Conservation (phyloP, 805 yeast genomes). For the Wickerhamiella lipophila region DNA sequence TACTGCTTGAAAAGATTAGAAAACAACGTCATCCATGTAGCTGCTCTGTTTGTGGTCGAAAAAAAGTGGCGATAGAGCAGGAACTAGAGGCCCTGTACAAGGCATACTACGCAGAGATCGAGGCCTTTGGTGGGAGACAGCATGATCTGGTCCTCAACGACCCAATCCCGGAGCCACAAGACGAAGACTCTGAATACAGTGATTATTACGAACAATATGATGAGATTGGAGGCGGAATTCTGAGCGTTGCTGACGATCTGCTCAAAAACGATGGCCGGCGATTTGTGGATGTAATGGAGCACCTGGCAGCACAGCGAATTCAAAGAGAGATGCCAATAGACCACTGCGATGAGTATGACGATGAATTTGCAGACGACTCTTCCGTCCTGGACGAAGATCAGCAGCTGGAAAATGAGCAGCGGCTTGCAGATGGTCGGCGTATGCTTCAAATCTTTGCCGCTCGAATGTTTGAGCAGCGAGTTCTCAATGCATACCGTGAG, state of each 20-base stretch:
- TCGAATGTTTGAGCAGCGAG: slow-evolving; percentile 58
- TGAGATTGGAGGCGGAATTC: slow-evolving; percentile 32
- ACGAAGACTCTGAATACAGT: slow-evolving; percentile 10
- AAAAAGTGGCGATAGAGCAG: slow-evolving; percentile 55
- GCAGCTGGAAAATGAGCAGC: slow-evolving; percentile 37
- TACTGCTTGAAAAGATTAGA: slow-evolving; percentile 51
- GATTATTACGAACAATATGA: slow-evolving; percentile 12
- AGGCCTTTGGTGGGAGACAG: slow-evolving; percentile 17
- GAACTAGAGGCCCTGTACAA: slow-evolving; percentile 66
- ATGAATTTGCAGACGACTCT: slow-evolving; percentile 6
- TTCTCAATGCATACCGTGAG: slow-evolving; percentile 65
- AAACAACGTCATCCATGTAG: slow-evolving; percentile 48
- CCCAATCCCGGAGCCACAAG: slow-evolving; percentile 11
- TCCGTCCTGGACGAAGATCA: slow-evolving; percentile 11
- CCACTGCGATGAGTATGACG: slow-evolving; percentile 16
- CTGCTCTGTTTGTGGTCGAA: slow-evolving; percentile 68
- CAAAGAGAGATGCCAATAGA: slow-evolving; percentile 27
- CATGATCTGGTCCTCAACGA: background rate
- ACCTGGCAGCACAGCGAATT: slow-evolving; percentile 45
- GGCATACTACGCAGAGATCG: slow-evolving; percentile 45
- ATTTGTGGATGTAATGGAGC: slow-evolving; percentile 69
- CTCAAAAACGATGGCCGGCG: slow-evolving; percentile 65
- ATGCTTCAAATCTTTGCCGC: slow-evolving; percentile 71
- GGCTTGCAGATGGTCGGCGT: slow-evolving; percentile 66
- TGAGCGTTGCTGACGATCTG: slow-evolving; percentile 66